Percentiles rank a stretch among this genome's conserved stretches.
These are phyloP conservation scores for Pyricularia grisea DNA, from an alignment of 2,329 filamentous ascomycete genomes.

Conservation along the genomic window DNA sequence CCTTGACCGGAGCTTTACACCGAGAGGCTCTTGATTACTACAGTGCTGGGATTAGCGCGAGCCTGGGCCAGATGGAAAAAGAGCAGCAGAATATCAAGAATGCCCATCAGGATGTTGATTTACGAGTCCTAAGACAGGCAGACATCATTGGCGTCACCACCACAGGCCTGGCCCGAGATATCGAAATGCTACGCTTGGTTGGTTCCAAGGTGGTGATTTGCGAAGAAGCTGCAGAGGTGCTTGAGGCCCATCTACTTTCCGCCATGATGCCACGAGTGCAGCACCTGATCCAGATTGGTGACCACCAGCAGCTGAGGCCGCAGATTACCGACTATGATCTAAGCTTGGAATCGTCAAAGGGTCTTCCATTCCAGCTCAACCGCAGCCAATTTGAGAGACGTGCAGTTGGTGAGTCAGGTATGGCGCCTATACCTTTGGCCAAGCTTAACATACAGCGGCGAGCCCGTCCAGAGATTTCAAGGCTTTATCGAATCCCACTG, in stretches of 20 bases:
- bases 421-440: slow-evolving; percentile 18
- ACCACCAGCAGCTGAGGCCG: slow-evolving; percentile 53
- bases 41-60: slow-evolving; percentile 1
- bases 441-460: slow-evolving; percentile 49
- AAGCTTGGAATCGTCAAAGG: slow-evolving; percentile 36
- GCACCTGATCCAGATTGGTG: slow-evolving; percentile 54
- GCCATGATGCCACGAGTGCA: slow-evolving; percentile 49
- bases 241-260: slow-evolving; percentile 54
- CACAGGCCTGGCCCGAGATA: slow-evolving; percentile 43
- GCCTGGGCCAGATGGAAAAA: neutral
- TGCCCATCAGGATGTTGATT: slow-evolving; percentile 21
- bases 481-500: slow-evolving; percentile 44
- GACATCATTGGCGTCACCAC: slow-evolving; percentile 51
- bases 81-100: slow-evolving; percentile 9
- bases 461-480: slow-evolving; percentile 55
- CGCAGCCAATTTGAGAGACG: slow-evolving; percentile 52
- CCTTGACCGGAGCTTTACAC: neutral
- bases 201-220: slow-evolving; percentile 49
- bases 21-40: neutral
- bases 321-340: slow-evolving; percentile 46
- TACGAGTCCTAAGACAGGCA: slow-evolving; percentile 26
- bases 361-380: slow-evolving; percentile 43
- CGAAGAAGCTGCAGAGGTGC: slow-evolving; percentile 60
- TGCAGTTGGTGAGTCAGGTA: slow-evolving; percentile 14
- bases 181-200: slow-evolving; percentile 37